Percentiles rank a stretch among this genome's conserved stretches.
These are phyloP conservation scores for Ceratocystis albifundus DNA, from an alignment of 2,329 filamentous ascomycete genomes.

Conservation along the genomic window DNA sequence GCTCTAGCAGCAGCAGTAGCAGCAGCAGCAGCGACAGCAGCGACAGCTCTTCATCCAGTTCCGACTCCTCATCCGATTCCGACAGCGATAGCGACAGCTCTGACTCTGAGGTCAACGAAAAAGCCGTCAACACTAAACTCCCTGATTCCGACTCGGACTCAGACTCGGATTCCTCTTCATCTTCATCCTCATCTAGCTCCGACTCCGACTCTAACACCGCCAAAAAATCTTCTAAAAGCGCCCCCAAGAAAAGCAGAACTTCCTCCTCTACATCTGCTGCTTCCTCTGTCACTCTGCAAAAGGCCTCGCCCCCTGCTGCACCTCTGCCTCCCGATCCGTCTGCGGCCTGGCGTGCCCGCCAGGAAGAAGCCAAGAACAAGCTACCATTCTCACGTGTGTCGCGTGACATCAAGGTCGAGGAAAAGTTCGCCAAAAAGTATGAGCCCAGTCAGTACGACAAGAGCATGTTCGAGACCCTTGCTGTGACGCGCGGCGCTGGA, in stretches of 20 bases:
- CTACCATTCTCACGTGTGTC: constrained; percentile 69
- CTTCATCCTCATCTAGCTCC: constrained; percentile 7
- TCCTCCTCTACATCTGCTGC: constrained; percentile 37
- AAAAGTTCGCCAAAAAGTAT: constrained; percentile 68
- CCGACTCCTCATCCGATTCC: constrained; percentile 10
- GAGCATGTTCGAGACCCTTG: constrained; percentile 74
- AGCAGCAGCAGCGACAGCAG: constrained; percentile 26
- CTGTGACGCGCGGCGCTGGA: constrained; percentile 84
- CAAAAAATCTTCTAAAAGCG: constrained; percentile 24
- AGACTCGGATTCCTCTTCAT: too few relatives aligned
- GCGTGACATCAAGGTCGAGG: constrained; percentile 55
- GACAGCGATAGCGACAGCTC: not conserved
- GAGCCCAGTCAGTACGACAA: constrained; percentile 79
- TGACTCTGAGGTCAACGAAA: too few relatives aligned
- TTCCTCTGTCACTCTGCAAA: constrained; percentile 40
- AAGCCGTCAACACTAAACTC: too few relatives aligned
- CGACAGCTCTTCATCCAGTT: constrained; percentile 25
- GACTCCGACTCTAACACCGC: constrained; percentile 26
- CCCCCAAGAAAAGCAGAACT: constrained; percentile 30
- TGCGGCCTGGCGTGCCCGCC: constrained; percentile 30
- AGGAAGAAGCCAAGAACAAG: constrained; percentile 43
- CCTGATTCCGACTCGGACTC: too few relatives aligned
- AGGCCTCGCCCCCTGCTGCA: constrained; percentile 40
- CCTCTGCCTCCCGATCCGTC: constrained; percentile 44
- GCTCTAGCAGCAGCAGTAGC: constrained; percentile 26